Evolutionary conservation across 257 asterid species (phyloP), one percentile per base, ranked within the genome.

Genomic region (Verbena officinalis): DNA sequence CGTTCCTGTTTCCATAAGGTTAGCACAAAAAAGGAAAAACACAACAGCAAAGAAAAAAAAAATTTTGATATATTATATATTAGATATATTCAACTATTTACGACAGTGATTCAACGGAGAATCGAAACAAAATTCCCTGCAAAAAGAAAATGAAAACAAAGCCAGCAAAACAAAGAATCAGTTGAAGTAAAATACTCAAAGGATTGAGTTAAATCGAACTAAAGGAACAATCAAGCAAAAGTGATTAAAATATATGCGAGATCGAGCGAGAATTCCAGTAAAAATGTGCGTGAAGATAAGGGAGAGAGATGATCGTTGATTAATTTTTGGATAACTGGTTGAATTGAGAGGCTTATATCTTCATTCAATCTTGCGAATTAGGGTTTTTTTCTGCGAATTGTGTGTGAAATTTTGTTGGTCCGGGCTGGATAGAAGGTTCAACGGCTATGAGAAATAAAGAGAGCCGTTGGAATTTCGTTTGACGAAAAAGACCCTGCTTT

Each of bases 1-100:
- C 34, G 56, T 70, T 76, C 92, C 98, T 85, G 97, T 80, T 75
- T 78, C 98, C 96, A 88, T 91, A 62, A 55, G 76, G 80, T 83
- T 77, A 82, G 75, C 68, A 73, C 63, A 46, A 55, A 68, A 52
- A 49, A 27, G 14, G 58, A 13, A 20, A 40, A 5, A 53, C 45
- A 17, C 61, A 64, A 59, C 48, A 39, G 64, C 42, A 20, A 55
- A 42, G 30, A 42, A 11, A 69, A 17, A 46, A 23, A 34, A 11
- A 16, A 0, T 36, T 53, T n/a, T n/a, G n/a, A 53, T 55, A 54
- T 39, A 21, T 27, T 27, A 2, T 15, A 57, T 13, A 40, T 21
- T n/a, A 16, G 36, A 44, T 48, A 27, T 31, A 51, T 19, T 30
- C 65, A 22, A 49, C 44, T 30, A 24, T 46, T 30, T 34, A 34